A percentile compares a stretch with the other conserved stretches of the same genome.
phyloP scores from a whole-genome alignment of 148 eudicot genomes.

The Rhododendron vialii region DNA sequence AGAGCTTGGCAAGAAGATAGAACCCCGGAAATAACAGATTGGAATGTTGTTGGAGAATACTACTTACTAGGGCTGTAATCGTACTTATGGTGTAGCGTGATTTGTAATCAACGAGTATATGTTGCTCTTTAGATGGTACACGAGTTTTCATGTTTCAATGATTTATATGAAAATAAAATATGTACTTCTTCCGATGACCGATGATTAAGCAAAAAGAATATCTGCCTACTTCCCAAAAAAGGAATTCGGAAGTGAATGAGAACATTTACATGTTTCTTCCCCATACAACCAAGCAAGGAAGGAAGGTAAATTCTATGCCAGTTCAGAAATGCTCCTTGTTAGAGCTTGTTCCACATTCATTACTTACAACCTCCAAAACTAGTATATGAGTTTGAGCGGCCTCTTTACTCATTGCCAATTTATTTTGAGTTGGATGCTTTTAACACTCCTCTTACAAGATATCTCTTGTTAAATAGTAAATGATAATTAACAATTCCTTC shows the following conservation, averaged over 20 bases:
- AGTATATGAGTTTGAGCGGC: too few relatives aligned
- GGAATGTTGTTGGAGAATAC: neutral
- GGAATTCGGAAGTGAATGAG: neutral
- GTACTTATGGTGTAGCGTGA: neutral
- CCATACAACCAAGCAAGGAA: neutral
- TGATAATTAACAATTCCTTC: constrained; percentile 69
- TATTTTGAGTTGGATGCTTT: too few relatives aligned
- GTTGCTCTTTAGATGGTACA: neutral
- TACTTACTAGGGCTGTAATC: neutral
- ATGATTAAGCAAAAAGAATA: neutral
- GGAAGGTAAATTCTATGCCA: neutral
- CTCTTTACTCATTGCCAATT: too few relatives aligned
- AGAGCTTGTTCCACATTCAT: too few relatives aligned
- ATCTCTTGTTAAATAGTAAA: constrained; percentile 26
- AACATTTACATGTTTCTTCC: neutral
- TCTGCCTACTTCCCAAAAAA: neutral
- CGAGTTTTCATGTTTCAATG: neutral
- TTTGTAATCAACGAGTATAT: neutral
- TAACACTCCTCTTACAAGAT: neutral
- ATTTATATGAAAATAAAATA: neutral
- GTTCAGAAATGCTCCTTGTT: neutral
- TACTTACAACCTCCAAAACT: too few relatives aligned
- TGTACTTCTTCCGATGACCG: neutral
- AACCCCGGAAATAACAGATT: neutral
- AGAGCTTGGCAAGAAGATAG: constrained; percentile 8